Conservation (phyloP, 2,329 filamentous ascomycete species). For the Colletotrichum sp. region DNA sequence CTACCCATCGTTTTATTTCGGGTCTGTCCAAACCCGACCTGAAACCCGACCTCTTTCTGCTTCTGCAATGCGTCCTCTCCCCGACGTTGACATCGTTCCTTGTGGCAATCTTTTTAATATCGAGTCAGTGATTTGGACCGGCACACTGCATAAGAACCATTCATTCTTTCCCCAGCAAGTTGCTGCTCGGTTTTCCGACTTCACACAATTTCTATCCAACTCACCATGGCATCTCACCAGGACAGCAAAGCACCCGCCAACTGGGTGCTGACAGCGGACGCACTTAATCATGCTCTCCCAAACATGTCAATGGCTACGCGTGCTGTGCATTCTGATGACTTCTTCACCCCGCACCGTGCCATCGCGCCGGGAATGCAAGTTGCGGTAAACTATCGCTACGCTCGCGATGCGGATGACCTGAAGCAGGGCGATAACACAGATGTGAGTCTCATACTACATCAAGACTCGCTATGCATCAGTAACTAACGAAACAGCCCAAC, state of each 20-base stretch:
- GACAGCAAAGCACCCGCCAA: background rate
- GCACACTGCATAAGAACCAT: background rate
- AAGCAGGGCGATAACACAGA: background rate
- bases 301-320: background rate
- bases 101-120: accelerated
- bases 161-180: background rate
- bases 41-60: background rate
- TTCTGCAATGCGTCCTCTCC: background rate
- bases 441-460: accelerated
- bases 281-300: background rate
- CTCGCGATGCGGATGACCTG: background rate
- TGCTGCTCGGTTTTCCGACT: background rate
- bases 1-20: background rate
- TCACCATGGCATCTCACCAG: background rate
- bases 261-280: background rate
- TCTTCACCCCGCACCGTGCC: background rate
- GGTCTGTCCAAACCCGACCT: background rate
- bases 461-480: accelerated
- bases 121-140: accelerated
- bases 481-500: background rate
- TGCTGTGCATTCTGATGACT: background rate
- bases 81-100: accelerated
- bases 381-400: background rate
- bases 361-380: background rate
- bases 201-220: background rate